Evolutionary conservation across 2,329 filamentous ascomycete genomes (phyloP).

Genomic region (Escovopsis sp.): DNA sequence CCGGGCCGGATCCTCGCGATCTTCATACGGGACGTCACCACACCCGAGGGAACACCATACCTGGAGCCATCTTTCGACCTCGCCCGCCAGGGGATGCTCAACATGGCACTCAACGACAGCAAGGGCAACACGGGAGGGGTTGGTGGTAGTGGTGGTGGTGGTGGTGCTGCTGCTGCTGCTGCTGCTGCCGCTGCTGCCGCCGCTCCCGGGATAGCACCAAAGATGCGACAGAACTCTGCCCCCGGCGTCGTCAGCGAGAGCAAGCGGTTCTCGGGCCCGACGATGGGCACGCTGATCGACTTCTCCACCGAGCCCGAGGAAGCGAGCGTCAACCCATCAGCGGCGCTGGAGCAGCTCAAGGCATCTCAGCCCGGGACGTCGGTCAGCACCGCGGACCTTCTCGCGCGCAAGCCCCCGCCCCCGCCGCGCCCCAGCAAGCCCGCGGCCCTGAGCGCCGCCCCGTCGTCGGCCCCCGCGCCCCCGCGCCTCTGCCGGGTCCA

Average conservation of each 20-base stretch:
- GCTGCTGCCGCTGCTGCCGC: too few species aligned
- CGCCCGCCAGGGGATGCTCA: constrained; percentile 13
- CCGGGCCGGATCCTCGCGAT: constrained; percentile 72
- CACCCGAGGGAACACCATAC: constrained; percentile 53
- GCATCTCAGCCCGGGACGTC: constrained; percentile 9
- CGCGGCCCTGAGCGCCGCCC: constrained; percentile 32
- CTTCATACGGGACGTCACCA: constrained; percentile 94
- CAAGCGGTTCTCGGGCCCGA: constrained; percentile 19
- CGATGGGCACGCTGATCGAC: constrained; percentile 48
- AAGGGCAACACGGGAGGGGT: constrained; percentile 4
- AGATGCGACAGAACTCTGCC: constrained; percentile 15
- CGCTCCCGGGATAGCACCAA: too few species aligned
- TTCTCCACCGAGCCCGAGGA: constrained; percentile 38
- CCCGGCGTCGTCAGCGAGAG: constrained; percentile 8
- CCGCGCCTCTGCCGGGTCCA: constrained; percentile 4
- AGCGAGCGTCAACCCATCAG: constrained; percentile 19
- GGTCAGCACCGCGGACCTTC: constrained; percentile 17
- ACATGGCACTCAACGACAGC: constrained; percentile 13
- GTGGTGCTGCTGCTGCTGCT: too few species aligned
- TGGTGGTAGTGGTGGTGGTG: too few species aligned
- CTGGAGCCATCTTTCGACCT: constrained; percentile 49
- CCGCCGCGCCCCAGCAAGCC: constrained; percentile 47
- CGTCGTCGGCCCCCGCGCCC: constrained; percentile 15
- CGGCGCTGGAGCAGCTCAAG: constrained; percentile 16
- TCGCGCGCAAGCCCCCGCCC: constrained; percentile 21